A percentile compares a stretch with the other conserved stretches of the same genome.
Evolutionary conservation across 305 asterid genomes (phyloP).

Genomic region (Caryopteris hybrid): DNA sequence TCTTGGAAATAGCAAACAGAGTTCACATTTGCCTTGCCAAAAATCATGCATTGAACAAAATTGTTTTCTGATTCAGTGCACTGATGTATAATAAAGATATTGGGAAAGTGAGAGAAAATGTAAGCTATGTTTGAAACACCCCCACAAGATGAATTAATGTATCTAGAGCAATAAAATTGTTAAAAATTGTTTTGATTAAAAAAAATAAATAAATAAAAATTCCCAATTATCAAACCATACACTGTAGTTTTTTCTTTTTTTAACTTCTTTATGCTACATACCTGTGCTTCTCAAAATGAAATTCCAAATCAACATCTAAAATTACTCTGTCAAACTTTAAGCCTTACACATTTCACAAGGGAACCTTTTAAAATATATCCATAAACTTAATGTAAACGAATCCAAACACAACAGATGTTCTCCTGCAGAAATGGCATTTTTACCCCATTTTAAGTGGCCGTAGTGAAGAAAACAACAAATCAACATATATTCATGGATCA

Average conservation of each 20-base stretch:
- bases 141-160: background rate
- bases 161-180: background rate
- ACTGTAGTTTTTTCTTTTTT: background rate
- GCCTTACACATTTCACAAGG: background rate
- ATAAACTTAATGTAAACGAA: background rate
- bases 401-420: background rate
- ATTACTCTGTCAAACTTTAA: background rate
- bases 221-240: background rate
- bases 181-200: background rate
- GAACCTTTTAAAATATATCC: background rate
- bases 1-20: slow-evolving; percentile 2
- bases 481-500: background rate
- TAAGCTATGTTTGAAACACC: background rate
- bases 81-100: background rate
- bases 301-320: background rate
- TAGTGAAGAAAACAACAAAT: background rate
- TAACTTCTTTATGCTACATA: background rate
- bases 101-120: background rate
- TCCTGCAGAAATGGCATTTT: background rate
- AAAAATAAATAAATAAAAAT: background rate
- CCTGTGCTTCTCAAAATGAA: background rate
- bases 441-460: background rate
- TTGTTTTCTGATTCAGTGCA: background rate
- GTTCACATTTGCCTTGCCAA: background rate
- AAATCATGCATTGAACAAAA: background rate